A percentile compares a stretch with the other conserved stretches of the same genome.
phyloP scores from a whole-genome alignment of 2,329 filamentous ascomycete genomes.

The Teratosphaeria epicoccoides region DNA sequence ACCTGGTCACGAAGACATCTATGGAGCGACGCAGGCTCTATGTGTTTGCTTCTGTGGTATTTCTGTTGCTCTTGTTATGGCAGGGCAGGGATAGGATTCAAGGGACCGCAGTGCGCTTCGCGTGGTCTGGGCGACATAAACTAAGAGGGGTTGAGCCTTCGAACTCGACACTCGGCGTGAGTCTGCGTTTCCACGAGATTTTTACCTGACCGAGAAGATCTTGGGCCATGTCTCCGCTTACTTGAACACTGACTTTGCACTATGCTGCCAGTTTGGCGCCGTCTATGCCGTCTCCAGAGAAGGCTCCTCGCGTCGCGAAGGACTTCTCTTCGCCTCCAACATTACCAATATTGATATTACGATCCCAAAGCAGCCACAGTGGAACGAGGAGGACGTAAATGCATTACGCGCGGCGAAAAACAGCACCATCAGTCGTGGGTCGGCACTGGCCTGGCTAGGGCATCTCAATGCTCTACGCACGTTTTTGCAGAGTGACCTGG shows the following conservation, averaged over 20 bases:
- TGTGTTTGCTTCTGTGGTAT: background rate
- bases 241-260: background rate
- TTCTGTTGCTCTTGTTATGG: background rate
- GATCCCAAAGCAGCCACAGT: conserved; percentile 29
- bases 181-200: background rate
- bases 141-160: conserved; percentile 4
- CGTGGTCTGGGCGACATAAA: background rate
- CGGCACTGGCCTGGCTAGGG: conserved; percentile 32
- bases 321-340: conserved; percentile 29
- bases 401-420: conserved; percentile 19
- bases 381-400: conserved; percentile 27
- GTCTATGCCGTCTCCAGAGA: conserved; percentile 30
- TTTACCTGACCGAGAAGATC: background rate
- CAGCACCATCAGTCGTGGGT: conserved; percentile 26
- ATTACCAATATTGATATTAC: conserved; percentile 29
- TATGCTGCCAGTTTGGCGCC: conserved; percentile 23
- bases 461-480: conserved; percentile 29
- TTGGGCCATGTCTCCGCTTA: background rate
- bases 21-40: background rate
- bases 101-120: background rate
- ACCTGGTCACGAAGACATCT: background rate
- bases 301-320: conserved; percentile 25
- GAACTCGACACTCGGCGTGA: conserved; percentile 12
- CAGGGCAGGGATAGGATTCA: background rate
- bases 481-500: conserved; percentile 33